Percentiles rank a stretch among this genome's conserved stretches.
phyloP scores from a whole-genome alignment of 768 basidiomycete species.

The Boletus reticulatus region DNA sequence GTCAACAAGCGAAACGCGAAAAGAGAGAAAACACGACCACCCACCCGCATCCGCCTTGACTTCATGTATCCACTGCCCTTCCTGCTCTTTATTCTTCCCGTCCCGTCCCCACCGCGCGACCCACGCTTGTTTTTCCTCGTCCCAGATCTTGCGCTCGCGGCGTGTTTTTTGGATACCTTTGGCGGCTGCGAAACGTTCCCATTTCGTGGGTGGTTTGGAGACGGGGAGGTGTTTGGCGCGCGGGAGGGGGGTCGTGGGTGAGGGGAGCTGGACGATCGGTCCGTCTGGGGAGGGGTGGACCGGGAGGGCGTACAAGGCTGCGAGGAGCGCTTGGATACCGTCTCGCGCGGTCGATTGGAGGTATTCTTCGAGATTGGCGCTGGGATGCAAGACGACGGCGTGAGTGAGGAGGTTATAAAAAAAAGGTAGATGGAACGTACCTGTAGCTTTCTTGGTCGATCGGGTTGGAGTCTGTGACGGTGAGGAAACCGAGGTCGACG shows the following conservation, averaged over 20 bases:
- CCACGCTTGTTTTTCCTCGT: conserved; percentile 94
- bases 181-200: conserved; percentile 92
- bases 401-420: background rate
- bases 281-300: conserved; percentile 74
- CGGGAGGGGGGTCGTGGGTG: conserved; percentile 74
- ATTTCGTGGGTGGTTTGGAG: conserved; percentile 90
- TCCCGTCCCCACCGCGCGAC: conserved; percentile 86
- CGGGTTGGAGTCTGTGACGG: conserved; percentile 85
- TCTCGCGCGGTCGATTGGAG: conserved; percentile 78
- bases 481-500: conserved; percentile 78
- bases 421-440: conserved; percentile 36
- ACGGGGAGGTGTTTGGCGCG: conserved; percentile 92
- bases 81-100: conserved; percentile 84
- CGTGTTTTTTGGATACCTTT: conserved; percentile 88
- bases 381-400: conserved; percentile 32
- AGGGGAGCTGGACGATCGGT: conserved; percentile 78
- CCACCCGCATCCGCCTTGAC: conserved; percentile 84
- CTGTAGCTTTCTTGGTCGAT: conserved; percentile 82
- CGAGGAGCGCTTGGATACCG: conserved; percentile 77
- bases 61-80: conserved; percentile 90
- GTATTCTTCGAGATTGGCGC: conserved; percentile 76
- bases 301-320: conserved; percentile 80
- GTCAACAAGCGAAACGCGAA: no score
- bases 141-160: conserved; percentile 83
- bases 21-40: conserved; percentile 23